Percentiles rank a stretch among this genome's conserved stretches.
phyloP scores from a whole-genome alignment of 2,329 filamentous ascomycete genomes.

The Verticillium tricorpus region DNA sequence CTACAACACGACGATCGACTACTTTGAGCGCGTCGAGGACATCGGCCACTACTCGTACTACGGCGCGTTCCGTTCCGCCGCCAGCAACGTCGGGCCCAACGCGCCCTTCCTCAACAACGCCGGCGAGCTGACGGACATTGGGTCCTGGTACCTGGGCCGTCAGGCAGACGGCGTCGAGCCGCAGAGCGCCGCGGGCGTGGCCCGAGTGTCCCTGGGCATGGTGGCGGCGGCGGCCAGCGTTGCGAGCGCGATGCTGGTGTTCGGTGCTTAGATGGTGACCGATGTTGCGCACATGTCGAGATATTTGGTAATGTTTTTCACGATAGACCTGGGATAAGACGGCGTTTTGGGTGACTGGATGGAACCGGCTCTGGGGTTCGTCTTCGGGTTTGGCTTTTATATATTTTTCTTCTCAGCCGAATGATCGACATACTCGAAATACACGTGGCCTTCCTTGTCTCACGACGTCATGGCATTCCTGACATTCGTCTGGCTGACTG shows the following conservation, averaged over 20 bases:
- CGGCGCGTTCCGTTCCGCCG: constrained; percentile 64
- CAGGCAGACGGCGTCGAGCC: constrained; percentile 40
- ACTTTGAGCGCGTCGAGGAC: constrained; percentile 59
- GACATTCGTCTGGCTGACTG: not conserved
- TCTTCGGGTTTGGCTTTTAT: not conserved
- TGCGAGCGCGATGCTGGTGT: not conserved
- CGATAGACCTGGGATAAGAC: not conserved
- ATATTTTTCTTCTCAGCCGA: not conserved
- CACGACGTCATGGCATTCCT: not conserved
- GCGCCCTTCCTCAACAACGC: constrained; percentile 64
- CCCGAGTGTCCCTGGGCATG: constrained; percentile 3
- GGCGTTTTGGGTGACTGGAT: not conserved
- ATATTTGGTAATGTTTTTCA: not conserved
- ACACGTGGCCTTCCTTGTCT: not conserved
- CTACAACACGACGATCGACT: constrained; percentile 62
- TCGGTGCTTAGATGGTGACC: not conserved
- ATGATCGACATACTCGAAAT: not conserved
- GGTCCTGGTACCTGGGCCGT: constrained; percentile 69
- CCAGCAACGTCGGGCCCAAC: constrained; percentile 71
- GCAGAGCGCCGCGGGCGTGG: constrained; percentile 4
- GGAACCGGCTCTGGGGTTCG: not conserved
- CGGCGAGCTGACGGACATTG: constrained; percentile 70
- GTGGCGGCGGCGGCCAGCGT: constrained; percentile 2
- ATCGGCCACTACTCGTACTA: constrained; percentile 71
- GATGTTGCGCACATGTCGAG: not conserved